Evolutionary conservation across 176 grass and related monocot species (phyloP), one percentile per base, ranked within the genome.

Genomic region (Dactylis glomerata): DNA sequence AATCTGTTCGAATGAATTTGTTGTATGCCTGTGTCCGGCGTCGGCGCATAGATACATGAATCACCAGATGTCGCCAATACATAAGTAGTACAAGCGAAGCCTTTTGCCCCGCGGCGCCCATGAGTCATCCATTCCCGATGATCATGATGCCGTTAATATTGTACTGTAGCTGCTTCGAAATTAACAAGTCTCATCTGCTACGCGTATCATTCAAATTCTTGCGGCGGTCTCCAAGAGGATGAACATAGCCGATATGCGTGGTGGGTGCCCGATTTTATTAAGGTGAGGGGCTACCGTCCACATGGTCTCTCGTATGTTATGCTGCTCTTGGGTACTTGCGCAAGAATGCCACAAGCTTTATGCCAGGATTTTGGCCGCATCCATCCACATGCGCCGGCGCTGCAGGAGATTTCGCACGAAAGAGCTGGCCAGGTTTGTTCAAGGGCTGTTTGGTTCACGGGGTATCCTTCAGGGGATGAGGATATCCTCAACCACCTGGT

Each of bases 351-450:
- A 51, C 78, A 52, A 82, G 72, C 52, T 86, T 89, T 85, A 20
- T 45, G 86, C 81, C 38, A 4, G 19, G 3, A 34, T 40, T 81
- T 89, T 71, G 87, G 83, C 44, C 30, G 50, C 62, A 76, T 77
- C 61, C 77, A 58, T 40, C 56, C 75, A 31, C 46, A 81, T 33
- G 83, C 38, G 9, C 51, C 41, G 13, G 3, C n/a, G 32, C 79
- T 8, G 22, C 7, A 49, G 70, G 59, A 77, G 83, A 85, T 52
- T 86, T 86, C 78, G 78, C 72, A 71, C 70, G 52, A 89, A 89
- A 82, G 41, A 27, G 32, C 41, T 17, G 46, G 46, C 15, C 32
- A 2, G 47, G 4, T 62, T 69, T 76, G 17, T 54, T 86, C 62
- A 85, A 30, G 77, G n/a, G n/a, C n/a, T n/a, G n/a, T n/a, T n/a